Evolutionary conservation across 805 yeast genomes (phyloP), one percentile per base, ranked within the genome.

Genomic region (Debaryomyces maramus): DNA sequence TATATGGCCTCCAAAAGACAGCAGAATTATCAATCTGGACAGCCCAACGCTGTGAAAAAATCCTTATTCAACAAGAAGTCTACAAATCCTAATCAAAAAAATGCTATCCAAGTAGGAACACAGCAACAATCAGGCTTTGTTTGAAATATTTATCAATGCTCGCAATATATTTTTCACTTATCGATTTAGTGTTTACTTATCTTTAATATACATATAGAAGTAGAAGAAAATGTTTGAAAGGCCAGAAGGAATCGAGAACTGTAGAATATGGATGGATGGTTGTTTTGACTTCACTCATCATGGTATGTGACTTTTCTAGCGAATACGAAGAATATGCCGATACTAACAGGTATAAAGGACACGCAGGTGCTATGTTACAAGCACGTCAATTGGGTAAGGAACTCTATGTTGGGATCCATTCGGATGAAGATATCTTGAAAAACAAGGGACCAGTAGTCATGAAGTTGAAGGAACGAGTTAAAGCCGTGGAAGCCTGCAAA

Each of bases 211-310:
- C 8, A 14, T 15, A 10, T 8, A 17, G 11, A 22, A 17, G 19
- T 13, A 22, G 11, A 10, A 16, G 18, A 36, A 20, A 23, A 68
- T 69, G 73, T 69, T 47, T 50, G 70, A 56, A 40, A 53, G 65
- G 50, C 75, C 74, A 18, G 65, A 52, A 32, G 75, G 72, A 20
- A 69, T 70, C 17, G 73, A 67, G 38, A 50, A 72, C 27, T 54
- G 70, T 35, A 65, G 84, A 37, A 84, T 91, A 44, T 93, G 99
- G 99, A 80, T 93, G 20, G 99, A 93, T 61, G 99, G 99, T 0
- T 93, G 99, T 60, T 93, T 93, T 65, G 99, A 93, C 62, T 93
- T 93, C 66, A 88, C 96, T 30, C 99, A 93, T 60, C 98, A 93
- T 56, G 98, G 95, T 61, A 63, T 41, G 77, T 66, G 27, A 5